Percentiles rank a stretch among this genome's conserved stretches.
These are phyloP conservation scores for Paecilomyces niveus DNA, from an alignment of 2,329 filamentous ascomycete genomes.

Conservation along the genomic window DNA sequence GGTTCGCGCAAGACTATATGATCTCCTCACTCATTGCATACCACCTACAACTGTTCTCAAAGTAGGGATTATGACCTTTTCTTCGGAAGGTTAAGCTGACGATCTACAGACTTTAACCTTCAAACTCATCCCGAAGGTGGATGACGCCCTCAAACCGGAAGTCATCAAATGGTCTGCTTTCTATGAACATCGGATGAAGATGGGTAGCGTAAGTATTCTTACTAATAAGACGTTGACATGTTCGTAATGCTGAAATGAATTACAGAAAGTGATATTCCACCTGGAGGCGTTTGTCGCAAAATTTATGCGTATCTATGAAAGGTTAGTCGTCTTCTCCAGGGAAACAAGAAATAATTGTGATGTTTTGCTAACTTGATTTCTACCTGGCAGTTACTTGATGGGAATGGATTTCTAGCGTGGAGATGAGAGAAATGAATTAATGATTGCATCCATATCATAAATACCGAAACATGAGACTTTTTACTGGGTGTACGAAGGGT, in stretches of 20 bases:
- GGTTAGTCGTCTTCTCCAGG: constrained; percentile 48
- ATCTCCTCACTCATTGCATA: constrained; percentile 94
- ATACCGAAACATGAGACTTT: not conserved
- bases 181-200: constrained; percentile 90
- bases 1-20: constrained; percentile 91
- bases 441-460: not conserved
- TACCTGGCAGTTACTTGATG: constrained; percentile 51
- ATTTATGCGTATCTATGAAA: constrained; percentile 94
- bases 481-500: not conserved
- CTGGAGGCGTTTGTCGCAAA: constrained; percentile 97
- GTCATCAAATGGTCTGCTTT: constrained; percentile 95
- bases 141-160: constrained; percentile 83
- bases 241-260: constrained; percentile 2
- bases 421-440: not conserved
- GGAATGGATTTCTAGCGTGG: constrained; percentile 61
- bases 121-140: constrained; percentile 79
- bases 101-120: constrained; percentile 67
- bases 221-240: not conserved
- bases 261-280: constrained; percentile 88
- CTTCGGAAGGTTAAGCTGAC: constrained; percentile 1
- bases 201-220: constrained; percentile 54
- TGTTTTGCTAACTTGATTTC: constrained; percentile 28
- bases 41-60: constrained; percentile 90
- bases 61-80: constrained; percentile 25
- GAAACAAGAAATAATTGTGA: not conserved